phyloP scores from a whole-genome alignment of 495 filamentous ascomycete genomes.

The Clavariopsis aquatica region DNA sequence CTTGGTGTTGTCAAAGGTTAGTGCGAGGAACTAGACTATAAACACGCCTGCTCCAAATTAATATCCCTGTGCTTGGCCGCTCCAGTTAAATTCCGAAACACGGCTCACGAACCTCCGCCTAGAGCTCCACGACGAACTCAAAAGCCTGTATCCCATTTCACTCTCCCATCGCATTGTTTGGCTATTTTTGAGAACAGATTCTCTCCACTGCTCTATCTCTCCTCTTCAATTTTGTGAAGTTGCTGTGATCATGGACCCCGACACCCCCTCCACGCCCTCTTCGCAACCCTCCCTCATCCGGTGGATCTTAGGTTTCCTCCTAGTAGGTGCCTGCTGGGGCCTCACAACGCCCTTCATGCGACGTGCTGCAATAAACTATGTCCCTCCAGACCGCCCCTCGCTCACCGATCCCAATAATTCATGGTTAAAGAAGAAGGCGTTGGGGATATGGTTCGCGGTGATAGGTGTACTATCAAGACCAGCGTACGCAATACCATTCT shows the following conservation, averaged over 20 bases:
- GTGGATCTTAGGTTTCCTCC: slow-evolving; percentile 83
- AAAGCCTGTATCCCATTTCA: neutral
- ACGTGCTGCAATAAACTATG: slow-evolving; percentile 61
- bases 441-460: slow-evolving; percentile 67
- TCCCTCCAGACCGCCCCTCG: slow-evolving; percentile 54
- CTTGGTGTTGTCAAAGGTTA: too few relatives aligned
- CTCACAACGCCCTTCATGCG: slow-evolving; percentile 76
- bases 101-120: neutral
- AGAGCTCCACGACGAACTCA: neutral
- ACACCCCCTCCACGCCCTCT: slow-evolving; percentile 20
- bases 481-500: slow-evolving; percentile 78
- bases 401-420: slow-evolving; percentile 51
- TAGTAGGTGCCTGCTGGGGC: slow-evolving; percentile 88
- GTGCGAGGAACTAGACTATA: neutral
- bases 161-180: neutral
- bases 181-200: neutral
- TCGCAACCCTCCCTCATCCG: slow-evolving; percentile 63
- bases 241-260: slow-evolving; percentile 34
- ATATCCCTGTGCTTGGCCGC: neutral
- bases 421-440: slow-evolving; percentile 58
- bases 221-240: neutral
- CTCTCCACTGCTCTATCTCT: neutral
- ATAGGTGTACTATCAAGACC: slow-evolving; percentile 77
- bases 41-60: neutral
- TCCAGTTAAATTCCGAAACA: neutral